Conservation (phyloP, 768 basidiomycete genomes). For the Austroboletus eburneus region DNA sequence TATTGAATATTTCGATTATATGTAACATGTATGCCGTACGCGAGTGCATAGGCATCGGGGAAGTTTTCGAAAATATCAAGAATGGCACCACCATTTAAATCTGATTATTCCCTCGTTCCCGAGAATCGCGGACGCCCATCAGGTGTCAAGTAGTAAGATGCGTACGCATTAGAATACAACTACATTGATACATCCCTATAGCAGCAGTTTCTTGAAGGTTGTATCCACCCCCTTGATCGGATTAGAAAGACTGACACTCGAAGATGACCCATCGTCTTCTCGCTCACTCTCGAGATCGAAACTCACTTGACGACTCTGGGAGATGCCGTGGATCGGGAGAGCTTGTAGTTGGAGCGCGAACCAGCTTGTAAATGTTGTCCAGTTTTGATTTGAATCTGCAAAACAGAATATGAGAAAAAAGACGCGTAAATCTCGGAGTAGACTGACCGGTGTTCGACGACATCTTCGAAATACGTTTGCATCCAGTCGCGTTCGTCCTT, state of each 20-base stretch:
- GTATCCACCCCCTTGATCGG: constrained; percentile 12
- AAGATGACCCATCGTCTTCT: constrained; percentile 39
- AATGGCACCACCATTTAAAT: too few relatives aligned
- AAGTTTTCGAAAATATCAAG: too few relatives aligned
- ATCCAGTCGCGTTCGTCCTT: constrained; percentile 60
- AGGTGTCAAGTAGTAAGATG: too few relatives aligned
- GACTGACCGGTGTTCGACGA: constrained; percentile 64
- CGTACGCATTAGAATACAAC: too few relatives aligned
- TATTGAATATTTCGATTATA: too few relatives aligned
- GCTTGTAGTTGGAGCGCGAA: constrained; percentile 28
- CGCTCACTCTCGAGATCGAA: constrained; percentile 8
- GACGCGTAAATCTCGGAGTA: neutral
- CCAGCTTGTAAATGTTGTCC: constrained; percentile 50
- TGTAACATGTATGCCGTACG: too few relatives aligned
- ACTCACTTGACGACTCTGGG: constrained; percentile 15
- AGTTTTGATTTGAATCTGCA: constrained; percentile 54
- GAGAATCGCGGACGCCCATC: too few relatives aligned
- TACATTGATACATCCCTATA: too few relatives aligned
- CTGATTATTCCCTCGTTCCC: too few relatives aligned
- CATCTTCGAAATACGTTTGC: constrained; percentile 62
- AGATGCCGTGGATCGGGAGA: constrained; percentile 9
- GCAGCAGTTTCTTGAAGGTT: constrained; percentile 26
- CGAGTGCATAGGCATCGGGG: too few relatives aligned
- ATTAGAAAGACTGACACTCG: constrained; percentile 20
- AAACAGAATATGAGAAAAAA: neutral